A percentile compares a stretch with the other conserved stretches of the same genome.
Conservation (phyloP, 2,329 filamentous ascomycete species). For the Aaosphaeria pasadenensis region DNA sequence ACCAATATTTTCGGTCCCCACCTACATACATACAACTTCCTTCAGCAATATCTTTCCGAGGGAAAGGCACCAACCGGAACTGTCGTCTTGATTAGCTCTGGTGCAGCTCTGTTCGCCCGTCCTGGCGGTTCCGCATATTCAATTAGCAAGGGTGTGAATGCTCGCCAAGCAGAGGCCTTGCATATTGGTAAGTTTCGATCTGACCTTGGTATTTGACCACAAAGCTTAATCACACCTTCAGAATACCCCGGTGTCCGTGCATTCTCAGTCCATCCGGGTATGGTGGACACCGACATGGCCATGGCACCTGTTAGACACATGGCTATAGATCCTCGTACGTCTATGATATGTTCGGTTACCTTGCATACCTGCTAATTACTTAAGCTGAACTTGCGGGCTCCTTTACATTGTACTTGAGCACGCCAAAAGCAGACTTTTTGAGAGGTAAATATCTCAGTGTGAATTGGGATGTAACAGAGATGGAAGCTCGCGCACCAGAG, state of each 20-base stretch:
- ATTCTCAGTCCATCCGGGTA: conserved; percentile 13
- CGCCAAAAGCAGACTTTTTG: neutral
- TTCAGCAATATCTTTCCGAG: conserved; percentile 1
- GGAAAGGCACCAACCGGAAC: conserved; percentile 7
- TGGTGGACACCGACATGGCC: conserved; percentile 7
- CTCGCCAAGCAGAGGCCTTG: conserved; percentile 9
- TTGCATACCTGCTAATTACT: no score
- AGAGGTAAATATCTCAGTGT: conserved; percentile 5
- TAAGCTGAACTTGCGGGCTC: neutral
- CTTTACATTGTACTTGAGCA: neutral
- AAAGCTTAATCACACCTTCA: neutral
- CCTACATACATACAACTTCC: conserved; percentile 7
- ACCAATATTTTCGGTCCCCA: conserved; percentile 8
- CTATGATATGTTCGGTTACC: neutral
- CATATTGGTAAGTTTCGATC: conserved; percentile 3
- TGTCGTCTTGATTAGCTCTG: conserved; percentile 10
- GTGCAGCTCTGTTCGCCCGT: conserved; percentile 4
- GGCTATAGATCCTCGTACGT: neutral
- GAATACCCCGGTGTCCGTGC: conserved; percentile 9
- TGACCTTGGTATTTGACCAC: neutral
- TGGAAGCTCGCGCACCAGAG: conserved; percentile 4
- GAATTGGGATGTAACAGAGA: conserved; percentile 20
- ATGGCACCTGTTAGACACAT: neutral
- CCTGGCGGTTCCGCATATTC: conserved; percentile 13
- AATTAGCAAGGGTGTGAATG: conserved; percentile 9